Base-by-base conservation (phyloP, 495 filamentous ascomycete species). In the Aspergillus wentii region DNA sequence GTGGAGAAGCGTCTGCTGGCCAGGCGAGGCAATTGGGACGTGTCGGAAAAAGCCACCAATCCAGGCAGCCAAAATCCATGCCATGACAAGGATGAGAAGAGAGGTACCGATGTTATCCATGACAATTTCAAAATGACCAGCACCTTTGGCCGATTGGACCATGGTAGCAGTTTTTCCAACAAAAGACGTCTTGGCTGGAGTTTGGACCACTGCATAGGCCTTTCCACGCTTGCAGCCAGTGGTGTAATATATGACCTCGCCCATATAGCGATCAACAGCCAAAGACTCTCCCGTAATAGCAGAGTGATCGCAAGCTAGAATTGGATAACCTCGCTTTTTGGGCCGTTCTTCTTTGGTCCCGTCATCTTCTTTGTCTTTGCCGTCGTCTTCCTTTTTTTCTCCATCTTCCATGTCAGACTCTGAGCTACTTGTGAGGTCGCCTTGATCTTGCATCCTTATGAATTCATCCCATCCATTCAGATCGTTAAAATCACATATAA, bases 51-150 rank as follows among this genome's bases (percentile, higher is more conserved):
- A 85, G 20, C 77, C 82, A 46, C 82, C 81, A 52, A 85, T 82
- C 82, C 81, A 86, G 6, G 81, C 72, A 21, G 69, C 57, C 8
- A 86, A 57, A 41, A 85, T 83, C 70, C 69, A 86, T 33, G 74
- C 72, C 52, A 85, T 76, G 46, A 86, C 82, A 3, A 86, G 65
- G 36, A 86, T 72, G 33, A 85, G 57, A 13, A 85, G 64, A 17
- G 72, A 68, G 22, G 85, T 90, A 42, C 82, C 81, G 29, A 86
- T 86, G 30, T 74, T 79, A 59, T 85, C 78, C 82, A 86, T 86
- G 57, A 86, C 83, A 30, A 80, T 70, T 63, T 86, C 83, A 63
- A 86, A 86, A 59, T 86, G 82, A 45, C 81, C 82, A 44, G 79
- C 76, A 41, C 81, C 80, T 45, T 77, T 71, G 26, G 81, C 80